Evolutionary conservation across 2,329 filamentous ascomycete genomes (phyloP), one percentile per base, ranked within the genome.

Genomic region (Beauveria scarabaeidicola): DNA sequence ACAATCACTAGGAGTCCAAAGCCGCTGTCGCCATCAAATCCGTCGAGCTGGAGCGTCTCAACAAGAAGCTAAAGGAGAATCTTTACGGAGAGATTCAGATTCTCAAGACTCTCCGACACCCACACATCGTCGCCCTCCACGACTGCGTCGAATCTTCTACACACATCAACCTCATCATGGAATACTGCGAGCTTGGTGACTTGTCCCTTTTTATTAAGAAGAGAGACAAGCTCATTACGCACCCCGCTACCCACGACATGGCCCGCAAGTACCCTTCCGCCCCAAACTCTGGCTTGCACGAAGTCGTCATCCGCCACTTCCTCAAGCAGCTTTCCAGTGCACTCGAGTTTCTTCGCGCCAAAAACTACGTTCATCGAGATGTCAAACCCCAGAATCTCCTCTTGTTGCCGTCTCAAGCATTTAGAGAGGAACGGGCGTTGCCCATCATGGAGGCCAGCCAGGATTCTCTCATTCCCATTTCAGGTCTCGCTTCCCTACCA

Each of bases 361-460:
- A 87, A 66, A 91, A 96, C 70, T 88, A 96, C 66, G 91, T 99
- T 54, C 94, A 99, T 76, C 90, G 94, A 66, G 94, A 99, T 71
- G 89, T 99, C 68, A 99, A 99, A 72, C 94, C 94, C 5, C 94
- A 99, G 71, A 99, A 99, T 67, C 82, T 99, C 5, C 81, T 99
- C 1, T 81, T 99, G 19, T 88, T 96, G 50, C 94, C 94, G 2
- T 89, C 92, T 1, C 79, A 85, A 7, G 85, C 85, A 54, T 94
- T 89, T 70, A 78, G 87, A 60, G 79, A 82, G 60, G 79, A 81
- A 52, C 63, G 69, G 44, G 64, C 65, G 21, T 67, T 72, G 10
- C 86, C 89, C 19, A 86, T 94, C 61, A 86, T 94, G 71, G 82
- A 81, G 61, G 88, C 87, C 55, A 92, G 89, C 67, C 86, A 88